phyloP scores from a whole-genome alignment of 805 yeast genomes.

The Zygosaccharomyces pseudorouxii region DNA sequence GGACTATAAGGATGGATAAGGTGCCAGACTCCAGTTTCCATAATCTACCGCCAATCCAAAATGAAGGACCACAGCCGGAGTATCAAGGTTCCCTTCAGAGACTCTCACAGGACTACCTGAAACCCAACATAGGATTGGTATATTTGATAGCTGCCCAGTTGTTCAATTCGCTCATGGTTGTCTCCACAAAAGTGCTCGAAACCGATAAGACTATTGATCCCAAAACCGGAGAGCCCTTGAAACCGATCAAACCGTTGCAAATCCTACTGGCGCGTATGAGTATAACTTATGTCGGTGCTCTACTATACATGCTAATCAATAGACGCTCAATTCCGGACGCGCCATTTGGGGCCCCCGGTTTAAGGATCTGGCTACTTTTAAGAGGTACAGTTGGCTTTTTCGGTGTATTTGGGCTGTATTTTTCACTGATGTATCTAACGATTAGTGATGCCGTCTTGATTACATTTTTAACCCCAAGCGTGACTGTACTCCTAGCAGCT shows the following conservation, averaged over 20 bases:
- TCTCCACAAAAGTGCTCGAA: constrained; percentile 69
- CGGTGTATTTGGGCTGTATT: constrained; percentile 78
- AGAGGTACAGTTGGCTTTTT: constrained; percentile 73
- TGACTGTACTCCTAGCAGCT: constrained; percentile 73
- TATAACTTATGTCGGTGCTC: constrained; percentile 59
- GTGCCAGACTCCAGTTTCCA: neutral
- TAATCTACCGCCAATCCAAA: neutral
- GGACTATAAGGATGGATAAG: neutral
- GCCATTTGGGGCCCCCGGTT: constrained; percentile 63
- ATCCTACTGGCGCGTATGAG: constrained; percentile 73
- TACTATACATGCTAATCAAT: constrained; percentile 48
- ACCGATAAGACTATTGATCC: constrained; percentile 50
- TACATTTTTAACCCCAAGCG: constrained; percentile 71
- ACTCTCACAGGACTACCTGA: constrained; percentile 17
- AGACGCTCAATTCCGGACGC: constrained; percentile 46
- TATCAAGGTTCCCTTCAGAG: constrained; percentile 3
- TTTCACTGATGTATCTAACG: constrained; percentile 64
- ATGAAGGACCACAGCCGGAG: neutral
- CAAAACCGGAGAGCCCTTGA: constrained; percentile 33
- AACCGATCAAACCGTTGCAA: constrained; percentile 71
- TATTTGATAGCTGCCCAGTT: constrained; percentile 60
- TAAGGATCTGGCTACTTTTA: constrained; percentile 48
- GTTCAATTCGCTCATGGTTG: constrained; percentile 72
- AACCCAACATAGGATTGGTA: constrained; percentile 49
- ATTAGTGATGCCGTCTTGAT: constrained; percentile 79